phyloP scores from a whole-genome alignment of 2,329 filamentous ascomycete genomes.

The Zasmidium angulare region DNA sequence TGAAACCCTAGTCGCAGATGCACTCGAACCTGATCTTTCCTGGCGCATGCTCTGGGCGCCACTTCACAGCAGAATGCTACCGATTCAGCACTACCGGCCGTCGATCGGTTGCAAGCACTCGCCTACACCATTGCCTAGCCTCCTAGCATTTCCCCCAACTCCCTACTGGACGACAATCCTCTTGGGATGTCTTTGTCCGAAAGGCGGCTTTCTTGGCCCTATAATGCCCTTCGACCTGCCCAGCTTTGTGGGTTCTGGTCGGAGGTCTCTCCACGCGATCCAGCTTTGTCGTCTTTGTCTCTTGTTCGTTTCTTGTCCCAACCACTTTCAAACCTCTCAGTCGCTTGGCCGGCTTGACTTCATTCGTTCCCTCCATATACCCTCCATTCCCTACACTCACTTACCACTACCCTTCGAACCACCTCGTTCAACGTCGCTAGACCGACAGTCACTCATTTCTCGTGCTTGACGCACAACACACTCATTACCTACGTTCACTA shows the following conservation, averaged over 20 bases:
- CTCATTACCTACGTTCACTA: background rate
- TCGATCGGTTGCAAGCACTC: background rate
- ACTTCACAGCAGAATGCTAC: background rate
- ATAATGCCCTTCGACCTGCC: background rate
- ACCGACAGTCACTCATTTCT: conserved; percentile 1
- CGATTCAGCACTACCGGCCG: background rate
- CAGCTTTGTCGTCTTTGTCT: background rate
- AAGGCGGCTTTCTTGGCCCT: conserved; percentile 2
- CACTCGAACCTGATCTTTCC: background rate
- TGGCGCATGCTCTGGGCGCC: background rate
- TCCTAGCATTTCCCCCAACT: background rate
- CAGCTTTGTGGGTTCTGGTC: background rate
- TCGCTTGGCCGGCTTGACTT: conserved; percentile 1
- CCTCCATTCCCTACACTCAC: background rate
- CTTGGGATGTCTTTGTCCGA: conserved; percentile 1
- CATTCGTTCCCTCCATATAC: background rate
- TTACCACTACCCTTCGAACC: background rate
- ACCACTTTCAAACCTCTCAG: background rate
- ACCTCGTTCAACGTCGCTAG: background rate
- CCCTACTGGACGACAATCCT: background rate
- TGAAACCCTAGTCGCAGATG: background rate
- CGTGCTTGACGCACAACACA: background rate
- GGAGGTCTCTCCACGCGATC: background rate
- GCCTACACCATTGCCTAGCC: background rate
- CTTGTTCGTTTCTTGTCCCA: background rate